Conservation (phyloP, 139 green algal species). For the Nannochloris sp. region DNA sequence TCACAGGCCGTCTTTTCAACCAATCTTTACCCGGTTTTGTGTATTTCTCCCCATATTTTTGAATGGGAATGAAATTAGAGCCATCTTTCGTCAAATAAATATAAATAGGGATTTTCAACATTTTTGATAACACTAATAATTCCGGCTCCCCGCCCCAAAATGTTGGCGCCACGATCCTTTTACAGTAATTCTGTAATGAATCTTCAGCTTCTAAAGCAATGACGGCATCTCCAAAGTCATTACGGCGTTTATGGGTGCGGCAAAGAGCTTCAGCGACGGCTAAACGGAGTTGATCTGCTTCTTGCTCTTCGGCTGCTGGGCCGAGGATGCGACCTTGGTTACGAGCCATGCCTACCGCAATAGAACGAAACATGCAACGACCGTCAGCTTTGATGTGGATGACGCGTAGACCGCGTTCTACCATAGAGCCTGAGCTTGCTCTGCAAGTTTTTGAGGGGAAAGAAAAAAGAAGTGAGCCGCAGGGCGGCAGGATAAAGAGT, state of each 20-base stretch:
- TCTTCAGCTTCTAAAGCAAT: constrained; percentile 33
- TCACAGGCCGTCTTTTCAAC: constrained; percentile 21
- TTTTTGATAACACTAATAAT: constrained; percentile 51
- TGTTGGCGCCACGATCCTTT: constrained; percentile 26
- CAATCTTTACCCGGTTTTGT: constrained; percentile 17
- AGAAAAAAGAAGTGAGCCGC: neutral
- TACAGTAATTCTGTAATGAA: constrained; percentile 46
- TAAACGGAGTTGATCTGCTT: constrained; percentile 49
- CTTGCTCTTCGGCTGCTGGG: constrained; percentile 19
- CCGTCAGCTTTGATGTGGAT: constrained; percentile 41
- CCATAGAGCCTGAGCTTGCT: neutral
- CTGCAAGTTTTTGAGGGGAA: too few species aligned
- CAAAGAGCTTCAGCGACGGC: constrained; percentile 55
- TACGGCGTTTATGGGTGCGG: constrained; percentile 25
- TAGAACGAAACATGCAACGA: constrained; percentile 58
- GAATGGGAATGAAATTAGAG: constrained; percentile 32
- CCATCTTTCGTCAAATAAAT: constrained; percentile 29
- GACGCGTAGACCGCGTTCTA: constrained; percentile 14
- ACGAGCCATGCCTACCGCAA: constrained; percentile 40
- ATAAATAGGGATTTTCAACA: constrained; percentile 45
- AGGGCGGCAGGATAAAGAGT: neutral
- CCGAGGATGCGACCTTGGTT: constrained; percentile 39
- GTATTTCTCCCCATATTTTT: constrained; percentile 52
- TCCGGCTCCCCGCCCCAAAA: constrained; percentile 70
- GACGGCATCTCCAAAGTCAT: constrained; percentile 39